phyloP scores from a whole-genome alignment of 2,329 filamentous ascomycete genomes.

The Colletotrichum viniferum region DNA sequence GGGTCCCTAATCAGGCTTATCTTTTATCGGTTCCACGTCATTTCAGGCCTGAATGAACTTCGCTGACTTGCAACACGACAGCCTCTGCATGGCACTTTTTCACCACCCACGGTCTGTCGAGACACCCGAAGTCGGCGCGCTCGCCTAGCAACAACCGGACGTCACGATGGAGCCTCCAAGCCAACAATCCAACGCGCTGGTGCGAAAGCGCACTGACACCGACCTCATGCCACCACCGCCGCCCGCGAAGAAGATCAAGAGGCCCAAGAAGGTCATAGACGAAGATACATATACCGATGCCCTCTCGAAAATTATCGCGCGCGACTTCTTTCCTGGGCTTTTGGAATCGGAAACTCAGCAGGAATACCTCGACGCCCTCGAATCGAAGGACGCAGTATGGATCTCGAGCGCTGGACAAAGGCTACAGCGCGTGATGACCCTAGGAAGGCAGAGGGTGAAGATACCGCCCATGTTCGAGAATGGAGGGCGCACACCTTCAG shows the following conservation, averaged over 20 bases:
- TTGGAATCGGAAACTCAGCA: slow-evolving; percentile 85
- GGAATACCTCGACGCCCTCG: slow-evolving; percentile 90
- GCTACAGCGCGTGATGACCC: slow-evolving; percentile 81
- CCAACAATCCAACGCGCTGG: slow-evolving; percentile 60
- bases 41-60: neutral
- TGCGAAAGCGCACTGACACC: slow-evolving; percentile 69
- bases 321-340: slow-evolving; percentile 95
- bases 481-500: slow-evolving; percentile 62
- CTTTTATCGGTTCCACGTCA: neutral
- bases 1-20: neutral
- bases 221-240: slow-evolving; percentile 90
- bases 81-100: neutral
- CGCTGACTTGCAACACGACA: neutral
- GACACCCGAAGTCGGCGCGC: neutral
- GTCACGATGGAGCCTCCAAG: slow-evolving; percentile 40
- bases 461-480: slow-evolving; percentile 30
- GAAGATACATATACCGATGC: slow-evolving; percentile 93
- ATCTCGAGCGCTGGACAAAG: slow-evolving; percentile 79
- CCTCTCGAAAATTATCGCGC: slow-evolving; percentile 90
- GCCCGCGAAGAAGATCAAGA: slow-evolving; percentile 85
- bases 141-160: neutral
- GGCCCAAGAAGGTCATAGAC: slow-evolving; percentile 85
- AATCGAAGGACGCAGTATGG: slow-evolving; percentile 85
- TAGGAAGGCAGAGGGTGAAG: slow-evolving; percentile 54
- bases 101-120: neutral